A percentile compares a stretch with the other conserved stretches of the same genome.
phyloP scores from a whole-genome alignment of 768 basidiomycete genomes.

The Kwoniella europaea region DNA sequence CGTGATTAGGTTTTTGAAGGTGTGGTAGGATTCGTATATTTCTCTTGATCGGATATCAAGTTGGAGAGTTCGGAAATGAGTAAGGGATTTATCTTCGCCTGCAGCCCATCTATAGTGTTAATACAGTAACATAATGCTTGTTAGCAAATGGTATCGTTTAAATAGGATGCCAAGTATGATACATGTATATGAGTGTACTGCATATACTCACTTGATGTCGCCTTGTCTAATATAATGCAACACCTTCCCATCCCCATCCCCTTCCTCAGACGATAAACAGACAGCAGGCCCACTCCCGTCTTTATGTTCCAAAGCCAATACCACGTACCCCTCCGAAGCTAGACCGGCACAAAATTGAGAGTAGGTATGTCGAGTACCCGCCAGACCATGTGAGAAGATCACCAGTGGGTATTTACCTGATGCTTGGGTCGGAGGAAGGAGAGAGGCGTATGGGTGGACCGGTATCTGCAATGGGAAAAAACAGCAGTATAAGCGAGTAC shows the following conservation, averaged over 20 bases:
- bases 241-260: conserved; percentile 30
- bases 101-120: conserved; percentile 32
- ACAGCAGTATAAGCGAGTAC: not conserved
- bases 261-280: conserved; percentile 58
- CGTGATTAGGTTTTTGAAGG: conserved; percentile 66
- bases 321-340: conserved; percentile 78
- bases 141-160: conserved; percentile 26
- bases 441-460: conserved; percentile 17
- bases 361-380: conserved; percentile 73
- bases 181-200: not conserved
- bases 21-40: conserved; percentile 68
- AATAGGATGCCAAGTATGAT: not conserved
- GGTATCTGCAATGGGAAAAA: conserved; percentile 27
- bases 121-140: too few relatives aligned
- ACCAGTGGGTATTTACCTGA: conserved; percentile 64
- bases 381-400: conserved; percentile 83
- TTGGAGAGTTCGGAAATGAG: conserved; percentile 71
- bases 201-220: conserved; percentile 61
- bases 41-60: conserved; percentile 73
- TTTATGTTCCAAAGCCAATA: conserved; percentile 79
- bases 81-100: conserved; percentile 45
- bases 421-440: conserved; percentile 20
- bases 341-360: conserved; percentile 75
- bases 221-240: conserved; percentile 66
- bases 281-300: conserved; percentile 73